Base-by-base conservation (phyloP, 306 rosid genomes). In the Neltuma alba region DNA sequence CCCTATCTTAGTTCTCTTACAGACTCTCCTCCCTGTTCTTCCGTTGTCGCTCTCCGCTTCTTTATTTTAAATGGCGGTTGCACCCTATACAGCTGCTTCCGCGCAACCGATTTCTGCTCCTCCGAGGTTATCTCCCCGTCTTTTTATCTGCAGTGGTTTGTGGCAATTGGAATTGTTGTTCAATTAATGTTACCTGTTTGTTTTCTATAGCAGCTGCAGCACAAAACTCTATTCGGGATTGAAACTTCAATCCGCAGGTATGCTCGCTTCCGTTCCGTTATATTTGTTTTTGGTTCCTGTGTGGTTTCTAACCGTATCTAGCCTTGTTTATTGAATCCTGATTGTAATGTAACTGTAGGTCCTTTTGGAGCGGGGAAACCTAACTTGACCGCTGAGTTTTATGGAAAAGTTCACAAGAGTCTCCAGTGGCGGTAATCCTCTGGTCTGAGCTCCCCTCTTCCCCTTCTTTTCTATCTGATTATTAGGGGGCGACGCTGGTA, bases 171-270 rank as follows among this genome's bases (percentile, higher is more conserved):
- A 70, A 28, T 65, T 42, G 57, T 62, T 15, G 25, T 5, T 18
- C 20, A 77, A 20, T 74, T 25, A 3, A 55, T 30, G 18, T n/a
- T 65, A 33, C 61, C 54, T 55, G 42, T 84, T 60, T 47, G 66
- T 57, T 66, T 67, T 1, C 15, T 76, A 5, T 77, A 42, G 57
- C 86, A 95, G 99, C 78, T 75, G 75, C 68, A 70, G 84, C 25
- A 80, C 92, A 20, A 95, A 89, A 81, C 84, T 91, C 76, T 90
- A 86, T 85, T 85, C 98, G 5, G 97, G 97, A 55, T 70, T 95
- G 76, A 95, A 88, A 85, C 94, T 81, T 83, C 97, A 92, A 87
- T 84, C 94, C 83, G 23, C 85, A 47, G 66, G 97, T 88, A 31
- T 28, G 80, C 47, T 36, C 80, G 14, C 47, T 55, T 76, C 30